Evolutionary conservation across 2,329 filamentous ascomycete species (phyloP), one percentile per base, ranked within the genome.

Genomic region (Hymenoscyphus infarciens): DNA sequence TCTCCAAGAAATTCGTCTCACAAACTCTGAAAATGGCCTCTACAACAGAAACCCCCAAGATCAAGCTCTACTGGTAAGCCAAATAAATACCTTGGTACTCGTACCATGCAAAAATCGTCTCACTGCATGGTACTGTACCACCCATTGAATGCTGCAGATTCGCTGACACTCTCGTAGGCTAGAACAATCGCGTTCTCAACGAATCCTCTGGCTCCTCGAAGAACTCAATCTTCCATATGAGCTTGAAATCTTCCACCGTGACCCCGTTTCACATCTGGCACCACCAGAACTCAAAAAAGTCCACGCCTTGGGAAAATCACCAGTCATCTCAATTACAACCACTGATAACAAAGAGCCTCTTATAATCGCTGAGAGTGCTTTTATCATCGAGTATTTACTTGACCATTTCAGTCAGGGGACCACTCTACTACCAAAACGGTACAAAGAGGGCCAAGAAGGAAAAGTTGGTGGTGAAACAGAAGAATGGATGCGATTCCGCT

Each of bases 261-360:
- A 80, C 66, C 78, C 76, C 61, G 72, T 79, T 62, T 83, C 88
- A 61, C 82, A 80, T 70, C 80, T 90, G n/a, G 93, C 93, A 1
- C 91, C 91, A 3, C 79, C 85, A 0, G 88, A 90, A 71, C 82
- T 97, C 55, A 87, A 89, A 72, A 81, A 91, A 66, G 77, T 96
- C 42, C 92, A 97, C 72, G 89, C 91, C 0, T 81, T 97, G 3
- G 94, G 94, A 65, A 97, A 97, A 75, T 92, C 91, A 1, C 94
- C 94, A 0, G 78, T 94, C 52, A 78, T 98, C 67, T 84, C 83
- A 8, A 80, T 97, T 69, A 78, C 76, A n/a, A 74, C 79, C 0
- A 77, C 74, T 25, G 71, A 70, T 3, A 63, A 69, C 29, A 71
- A 61, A n/a, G 74, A 82, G 67, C 79, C 82, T 1, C 71, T 85